A percentile compares a stretch with the other conserved stretches of the same genome.
Conservation (phyloP, 2,329 filamentous ascomycete genomes). For the Diatrype stigma region DNA sequence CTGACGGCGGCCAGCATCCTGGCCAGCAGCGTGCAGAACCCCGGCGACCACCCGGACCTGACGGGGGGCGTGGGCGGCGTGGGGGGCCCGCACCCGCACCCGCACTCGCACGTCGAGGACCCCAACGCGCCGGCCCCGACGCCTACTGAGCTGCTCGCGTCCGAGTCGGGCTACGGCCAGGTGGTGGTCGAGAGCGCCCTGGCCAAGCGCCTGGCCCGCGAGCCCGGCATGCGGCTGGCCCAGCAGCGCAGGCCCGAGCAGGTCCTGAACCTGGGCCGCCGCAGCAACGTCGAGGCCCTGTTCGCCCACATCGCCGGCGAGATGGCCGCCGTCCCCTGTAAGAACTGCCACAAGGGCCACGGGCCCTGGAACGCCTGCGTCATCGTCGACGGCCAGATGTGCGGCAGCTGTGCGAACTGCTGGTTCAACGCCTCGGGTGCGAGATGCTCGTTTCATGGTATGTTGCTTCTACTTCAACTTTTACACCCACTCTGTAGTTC, state of each 20-base stretch:
- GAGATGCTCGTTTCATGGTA: constrained; percentile 58
- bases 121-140: constrained; percentile 24
- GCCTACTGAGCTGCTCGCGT: constrained; percentile 42
- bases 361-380: constrained; percentile 57
- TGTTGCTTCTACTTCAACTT: constrained; percentile 13
- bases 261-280: constrained; percentile 49
- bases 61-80: too few species aligned
- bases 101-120: constrained; percentile 14
- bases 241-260: constrained; percentile 52
- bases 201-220: constrained; percentile 48
- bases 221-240: constrained; percentile 45
- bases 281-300: constrained; percentile 57
- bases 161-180: constrained; percentile 41
- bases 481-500: constrained; percentile 2
- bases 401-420: constrained; percentile 58
- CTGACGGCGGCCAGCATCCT: constrained; percentile 27
- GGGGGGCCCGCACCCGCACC: too few species aligned
- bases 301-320: constrained; percentile 54
- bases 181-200: constrained; percentile 51
- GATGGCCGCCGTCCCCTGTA: constrained; percentile 45
- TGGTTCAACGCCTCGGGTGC: constrained; percentile 61
- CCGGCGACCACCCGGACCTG: constrained; percentile 27
- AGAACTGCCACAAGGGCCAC: constrained; percentile 57
- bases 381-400: constrained; percentile 58
- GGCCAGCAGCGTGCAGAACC: constrained; percentile 25